phyloP scores from a whole-genome alignment of 768 basidiomycete genomes.

The Hydnomerulius pinastri region DNA sequence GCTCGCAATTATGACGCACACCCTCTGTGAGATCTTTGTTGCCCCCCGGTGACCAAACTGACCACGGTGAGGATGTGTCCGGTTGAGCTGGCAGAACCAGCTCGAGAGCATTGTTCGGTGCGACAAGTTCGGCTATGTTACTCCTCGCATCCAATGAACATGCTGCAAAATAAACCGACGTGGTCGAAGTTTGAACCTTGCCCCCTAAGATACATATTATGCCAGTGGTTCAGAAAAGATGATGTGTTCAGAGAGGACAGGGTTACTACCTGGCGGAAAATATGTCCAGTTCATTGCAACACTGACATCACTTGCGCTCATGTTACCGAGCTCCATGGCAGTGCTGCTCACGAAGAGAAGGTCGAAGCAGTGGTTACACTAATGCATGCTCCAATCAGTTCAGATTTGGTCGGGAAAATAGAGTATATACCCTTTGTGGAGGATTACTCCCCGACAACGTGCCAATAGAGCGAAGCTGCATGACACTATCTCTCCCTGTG shows the following conservation, averaged over 20 bases:
- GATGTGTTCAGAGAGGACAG: no score
- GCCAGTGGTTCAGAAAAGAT: neutral
- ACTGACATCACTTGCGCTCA: neutral
- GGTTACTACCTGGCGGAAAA: no score
- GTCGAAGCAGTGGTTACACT: neutral
- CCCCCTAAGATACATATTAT: no score
- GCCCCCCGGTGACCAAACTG: constrained; percentile 2
- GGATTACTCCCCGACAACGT: no score
- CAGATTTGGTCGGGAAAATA: no score
- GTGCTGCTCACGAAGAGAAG: constrained; percentile 15
- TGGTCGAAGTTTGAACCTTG: neutral
- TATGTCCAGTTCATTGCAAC: neutral
- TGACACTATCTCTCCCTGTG: no score
- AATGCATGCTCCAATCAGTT: no score
- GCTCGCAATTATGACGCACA: no score
- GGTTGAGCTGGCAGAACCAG: neutral
- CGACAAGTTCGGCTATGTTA: neutral
- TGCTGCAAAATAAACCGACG: constrained; percentile 7
- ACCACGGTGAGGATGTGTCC: constrained; percentile 4
- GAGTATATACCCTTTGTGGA: no score
- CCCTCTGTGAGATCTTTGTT: neutral
- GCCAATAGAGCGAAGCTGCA: no score
- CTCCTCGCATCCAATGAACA: constrained; percentile 5
- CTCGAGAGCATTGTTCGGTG: neutral
- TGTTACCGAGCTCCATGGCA: constrained; percentile 1